These are phyloP conservation scores for Auricularia heimuer DNA, from an alignment of 768 basidiomycete genomes.

Conservation along the genomic window DNA sequence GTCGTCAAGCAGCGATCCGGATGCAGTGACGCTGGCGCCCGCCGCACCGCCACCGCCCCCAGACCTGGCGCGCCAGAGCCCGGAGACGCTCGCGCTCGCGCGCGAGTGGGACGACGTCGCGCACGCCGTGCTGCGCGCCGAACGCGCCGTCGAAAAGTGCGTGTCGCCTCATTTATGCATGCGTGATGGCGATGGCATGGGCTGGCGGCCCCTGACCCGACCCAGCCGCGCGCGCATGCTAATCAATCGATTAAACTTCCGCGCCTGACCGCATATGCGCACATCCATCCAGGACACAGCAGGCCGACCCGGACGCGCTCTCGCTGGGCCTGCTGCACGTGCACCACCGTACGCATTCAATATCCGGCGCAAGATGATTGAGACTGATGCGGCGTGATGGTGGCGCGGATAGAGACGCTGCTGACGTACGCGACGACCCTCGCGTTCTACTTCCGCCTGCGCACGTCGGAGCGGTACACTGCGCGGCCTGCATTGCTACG, in stretches of 20 bases:
- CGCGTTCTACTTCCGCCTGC: conserved; percentile 88
- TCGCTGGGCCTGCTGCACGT: conserved; percentile 67
- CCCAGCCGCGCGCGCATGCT: not conserved
- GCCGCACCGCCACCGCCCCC: not conserved
- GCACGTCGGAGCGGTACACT: conserved; percentile 54
- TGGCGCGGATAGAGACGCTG: conserved; percentile 55
- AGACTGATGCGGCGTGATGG: not conserved
- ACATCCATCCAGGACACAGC: conserved; percentile 33
- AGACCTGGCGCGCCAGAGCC: conserved; percentile 63
- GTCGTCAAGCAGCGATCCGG: not conserved
- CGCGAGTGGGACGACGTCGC: conserved; percentile 76
- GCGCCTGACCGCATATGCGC: not conserved
- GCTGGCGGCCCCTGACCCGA: not conserved
- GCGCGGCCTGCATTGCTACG: conserved; percentile 48
- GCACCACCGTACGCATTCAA: conserved; percentile 66
- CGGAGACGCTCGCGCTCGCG: conserved; percentile 71
- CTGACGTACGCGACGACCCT: conserved; percentile 84
- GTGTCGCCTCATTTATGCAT: conserved; percentile 9
- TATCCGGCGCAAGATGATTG: no score
- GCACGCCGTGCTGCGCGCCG: conserved; percentile 39
- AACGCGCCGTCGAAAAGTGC: conserved; percentile 47
- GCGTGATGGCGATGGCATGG: no score
- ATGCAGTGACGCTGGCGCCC: not conserved
- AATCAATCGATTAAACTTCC: not conserved
- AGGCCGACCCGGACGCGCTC: conserved; percentile 39